Conservation (phyloP, 2,329 filamentous ascomycete genomes). For the Penicillium sp. region DNA sequence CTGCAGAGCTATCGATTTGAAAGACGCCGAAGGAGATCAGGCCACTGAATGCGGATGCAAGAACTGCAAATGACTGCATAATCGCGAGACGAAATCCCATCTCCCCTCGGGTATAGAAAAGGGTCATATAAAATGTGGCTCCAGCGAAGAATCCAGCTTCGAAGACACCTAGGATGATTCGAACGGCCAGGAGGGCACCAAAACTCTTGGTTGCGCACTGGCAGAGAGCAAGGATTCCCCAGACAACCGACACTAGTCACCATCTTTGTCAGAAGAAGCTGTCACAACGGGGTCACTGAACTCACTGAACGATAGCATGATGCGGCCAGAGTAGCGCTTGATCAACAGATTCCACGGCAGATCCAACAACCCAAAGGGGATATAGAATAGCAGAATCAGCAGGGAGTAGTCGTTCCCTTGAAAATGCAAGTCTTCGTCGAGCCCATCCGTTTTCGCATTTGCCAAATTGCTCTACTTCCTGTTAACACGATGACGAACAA, state of each 20-base stretch:
- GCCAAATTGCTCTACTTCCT: constrained; percentile 42
- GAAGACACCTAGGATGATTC: constrained; percentile 42
- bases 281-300: no score
- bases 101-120: constrained; percentile 46
- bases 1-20: constrained; percentile 47
- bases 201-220: constrained; percentile 53
- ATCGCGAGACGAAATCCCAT: constrained; percentile 47
- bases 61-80: constrained; percentile 45
- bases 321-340: constrained; percentile 44
- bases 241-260: constrained; percentile 29
- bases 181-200: constrained; percentile 48
- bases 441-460: constrained; percentile 49
- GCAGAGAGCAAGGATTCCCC: constrained; percentile 39
- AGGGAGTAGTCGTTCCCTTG: constrained; percentile 38
- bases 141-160: constrained; percentile 58
- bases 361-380: constrained; percentile 52
- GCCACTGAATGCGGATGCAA: constrained; percentile 44
- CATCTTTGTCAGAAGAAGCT: no score
- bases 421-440: constrained; percentile 40
- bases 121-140: constrained; percentile 54
- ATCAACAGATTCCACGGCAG: constrained; percentile 45
- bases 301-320: constrained; percentile 38
- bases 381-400: constrained; percentile 50
- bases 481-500: constrained; percentile 17
- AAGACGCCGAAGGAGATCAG: constrained; percentile 45